Evolutionary conservation across 345 rosid species (phyloP).

Genomic region (Brassica carinata): DNA sequence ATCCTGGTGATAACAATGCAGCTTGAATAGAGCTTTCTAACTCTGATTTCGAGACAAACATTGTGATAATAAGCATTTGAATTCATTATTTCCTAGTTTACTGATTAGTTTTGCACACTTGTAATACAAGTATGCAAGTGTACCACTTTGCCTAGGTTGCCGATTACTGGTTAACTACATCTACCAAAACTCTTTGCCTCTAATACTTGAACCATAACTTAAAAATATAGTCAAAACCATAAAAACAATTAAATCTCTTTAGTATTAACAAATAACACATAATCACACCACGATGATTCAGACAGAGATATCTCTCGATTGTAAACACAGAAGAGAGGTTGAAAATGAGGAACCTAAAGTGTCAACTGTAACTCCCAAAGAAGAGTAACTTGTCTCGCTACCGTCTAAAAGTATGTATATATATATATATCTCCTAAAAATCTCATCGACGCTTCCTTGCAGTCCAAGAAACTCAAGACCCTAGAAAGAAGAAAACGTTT

Average conservation of each 20-base stretch:
- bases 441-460: neutral
- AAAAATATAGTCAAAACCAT: neutral
- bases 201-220: neutral
- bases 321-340: neutral
- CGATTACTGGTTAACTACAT: neutral
- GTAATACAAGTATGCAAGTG: neutral
- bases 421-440: neutral
- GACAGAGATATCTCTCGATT: neutral
- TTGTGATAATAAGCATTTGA: constrained; percentile 5
- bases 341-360: neutral
- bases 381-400: neutral
- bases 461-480: neutral
- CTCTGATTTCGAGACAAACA: constrained; percentile 8
- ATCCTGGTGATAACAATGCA: neutral
- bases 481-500: neutral
- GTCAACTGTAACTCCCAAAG: neutral
- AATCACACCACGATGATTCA: neutral
- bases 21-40: constrained; percentile 4
- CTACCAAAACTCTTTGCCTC: neutral
- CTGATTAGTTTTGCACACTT: neutral
- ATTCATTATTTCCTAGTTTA: neutral
- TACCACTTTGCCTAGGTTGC: neutral
- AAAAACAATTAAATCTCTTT: neutral
- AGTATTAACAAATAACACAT: neutral
- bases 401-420: neutral